phyloP scores from a whole-genome alignment of 305 asterid genomes.

The Lippia alba region DNA sequence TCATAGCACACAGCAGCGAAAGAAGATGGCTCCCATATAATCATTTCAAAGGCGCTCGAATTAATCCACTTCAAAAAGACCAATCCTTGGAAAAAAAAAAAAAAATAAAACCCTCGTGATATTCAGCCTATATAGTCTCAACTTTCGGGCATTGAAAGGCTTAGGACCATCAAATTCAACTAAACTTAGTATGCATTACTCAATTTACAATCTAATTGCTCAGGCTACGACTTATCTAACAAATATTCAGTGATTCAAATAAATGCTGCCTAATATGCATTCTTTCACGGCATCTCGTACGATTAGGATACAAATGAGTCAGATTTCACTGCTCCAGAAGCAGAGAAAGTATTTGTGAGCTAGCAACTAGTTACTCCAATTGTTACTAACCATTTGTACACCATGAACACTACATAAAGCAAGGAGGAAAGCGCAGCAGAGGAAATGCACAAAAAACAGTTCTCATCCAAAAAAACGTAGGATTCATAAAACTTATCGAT shows the following conservation, averaged over 20 bases:
- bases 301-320: constrained; percentile 4
- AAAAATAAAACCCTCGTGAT: background rate
- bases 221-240: background rate
- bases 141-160: constrained; percentile 8
- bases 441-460: background rate
- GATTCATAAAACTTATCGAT: background rate
- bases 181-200: background rate
- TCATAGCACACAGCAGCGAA: constrained; percentile 6
- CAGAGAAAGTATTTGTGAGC: constrained; percentile 2
- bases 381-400: constrained; percentile 1
- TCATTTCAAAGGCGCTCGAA: background rate
- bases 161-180: constrained; percentile 1
- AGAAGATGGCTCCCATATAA: background rate
- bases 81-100: background rate
- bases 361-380: constrained; percentile 8
- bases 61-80: background rate
- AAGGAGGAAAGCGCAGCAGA: background rate
- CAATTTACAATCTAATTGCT: background rate
- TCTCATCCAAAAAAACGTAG: background rate
- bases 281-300: background rate
- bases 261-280: background rate
- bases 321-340: background rate
- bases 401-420: constrained; percentile 6
- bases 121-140: constrained; percentile 14
- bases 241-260: background rate